A percentile compares a stretch with the other conserved stretches of the same genome.
Evolutionary conservation across 2,329 filamentous ascomycete genomes (phyloP).

Genomic region (Sporothrix pallida): DNA sequence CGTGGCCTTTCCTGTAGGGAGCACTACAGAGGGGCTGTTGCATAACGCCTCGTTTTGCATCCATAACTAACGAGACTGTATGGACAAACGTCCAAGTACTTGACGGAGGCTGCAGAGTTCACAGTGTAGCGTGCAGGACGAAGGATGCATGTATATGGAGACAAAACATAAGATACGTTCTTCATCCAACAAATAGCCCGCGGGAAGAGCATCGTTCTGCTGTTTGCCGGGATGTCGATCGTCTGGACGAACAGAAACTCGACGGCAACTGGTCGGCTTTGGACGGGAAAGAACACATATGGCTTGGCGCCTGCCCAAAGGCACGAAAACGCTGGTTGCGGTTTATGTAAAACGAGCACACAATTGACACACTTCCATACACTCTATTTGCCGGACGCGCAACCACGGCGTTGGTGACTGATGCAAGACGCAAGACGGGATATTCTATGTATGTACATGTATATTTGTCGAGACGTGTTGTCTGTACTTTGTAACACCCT

Average conservation of each 20-base stretch:
- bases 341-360: conserved; percentile 22
- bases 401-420: conserved; percentile 21
- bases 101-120: background rate
- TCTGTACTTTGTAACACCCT: too few relatives aligned
- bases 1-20: background rate
- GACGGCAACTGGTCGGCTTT: background rate
- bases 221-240: background rate
- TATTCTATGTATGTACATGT: too few relatives aligned
- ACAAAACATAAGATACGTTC: background rate
- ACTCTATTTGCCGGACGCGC: conserved; percentile 23
- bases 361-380: conserved; percentile 10
- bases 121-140: background rate
- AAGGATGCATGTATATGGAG: background rate
- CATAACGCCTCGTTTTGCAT: conserved; percentile 5
- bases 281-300: background rate
- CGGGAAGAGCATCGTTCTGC: background rate
- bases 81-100: too few relatives aligned
- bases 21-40: background rate
- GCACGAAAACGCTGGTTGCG: conserved; percentile 7
- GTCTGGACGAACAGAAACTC: background rate
- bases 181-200: background rate
- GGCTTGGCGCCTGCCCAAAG: conserved; percentile 12
- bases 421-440: conserved; percentile 8
- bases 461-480: background rate
- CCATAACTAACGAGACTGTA: background rate